Conservation (phyloP, 2,329 filamentous ascomycete species). For the Ophiostoma himal-ulmi region DNA sequence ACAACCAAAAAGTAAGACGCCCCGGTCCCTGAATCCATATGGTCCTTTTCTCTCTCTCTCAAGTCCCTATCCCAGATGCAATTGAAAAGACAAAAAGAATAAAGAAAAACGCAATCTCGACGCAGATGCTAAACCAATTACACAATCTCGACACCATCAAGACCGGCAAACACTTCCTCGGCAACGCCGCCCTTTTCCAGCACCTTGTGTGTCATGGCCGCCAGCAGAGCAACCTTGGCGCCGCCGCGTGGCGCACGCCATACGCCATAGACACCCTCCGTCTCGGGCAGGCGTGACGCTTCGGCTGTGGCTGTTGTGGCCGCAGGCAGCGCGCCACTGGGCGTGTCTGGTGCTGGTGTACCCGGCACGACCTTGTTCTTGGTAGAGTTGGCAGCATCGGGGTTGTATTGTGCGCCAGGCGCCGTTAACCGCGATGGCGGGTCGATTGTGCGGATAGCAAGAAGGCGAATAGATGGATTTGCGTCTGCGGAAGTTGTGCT, state of each 20-base stretch:
- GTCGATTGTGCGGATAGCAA: slow-evolving; percentile 68
- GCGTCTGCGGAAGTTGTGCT: slow-evolving; percentile 21
- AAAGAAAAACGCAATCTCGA: neutral
- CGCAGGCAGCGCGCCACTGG: slow-evolving; percentile 18
- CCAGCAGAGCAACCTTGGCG: slow-evolving; percentile 66
- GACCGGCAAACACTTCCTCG: slow-evolving; percentile 75
- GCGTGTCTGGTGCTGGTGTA: neutral
- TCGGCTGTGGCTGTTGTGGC: slow-evolving; percentile 39
- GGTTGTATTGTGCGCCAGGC: slow-evolving; percentile 60
- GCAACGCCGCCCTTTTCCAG: slow-evolving; percentile 73
- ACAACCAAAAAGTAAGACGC: neutral
- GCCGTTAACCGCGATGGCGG: slow-evolving; percentile 68
- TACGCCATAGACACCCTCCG: slow-evolving; percentile 61
- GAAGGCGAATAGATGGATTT: slow-evolving; percentile 48
- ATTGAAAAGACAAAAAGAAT: neutral
- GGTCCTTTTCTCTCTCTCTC: neutral
- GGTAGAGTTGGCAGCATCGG: slow-evolving; percentile 44
- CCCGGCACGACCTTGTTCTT: slow-evolving; percentile 37
- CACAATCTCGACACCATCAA: slow-evolving; percentile 68
- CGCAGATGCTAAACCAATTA: slow-evolving; percentile 29
- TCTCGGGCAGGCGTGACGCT: slow-evolving; percentile 38
- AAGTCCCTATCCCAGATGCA: slow-evolving; percentile 2
- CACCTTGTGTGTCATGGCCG: slow-evolving; percentile 69
- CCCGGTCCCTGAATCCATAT: neutral
- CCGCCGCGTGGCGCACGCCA: slow-evolving; percentile 85